Evolutionary conservation across 2,329 filamentous ascomycete species (phyloP).

Genomic region (Phyllosticta paracitricarpa): DNA sequence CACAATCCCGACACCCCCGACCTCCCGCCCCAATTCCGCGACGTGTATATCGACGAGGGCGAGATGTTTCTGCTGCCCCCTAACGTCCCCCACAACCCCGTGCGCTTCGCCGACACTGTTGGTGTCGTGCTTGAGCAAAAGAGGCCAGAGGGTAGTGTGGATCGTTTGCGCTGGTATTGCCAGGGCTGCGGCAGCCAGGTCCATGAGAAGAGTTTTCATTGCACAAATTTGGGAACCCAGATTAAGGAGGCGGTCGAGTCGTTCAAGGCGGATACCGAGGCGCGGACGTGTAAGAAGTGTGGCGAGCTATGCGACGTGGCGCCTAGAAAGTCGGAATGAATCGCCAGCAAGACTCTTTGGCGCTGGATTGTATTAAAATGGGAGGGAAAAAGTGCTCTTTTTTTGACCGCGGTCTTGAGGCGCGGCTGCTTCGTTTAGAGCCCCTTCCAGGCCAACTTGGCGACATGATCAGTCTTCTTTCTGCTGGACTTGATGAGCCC

Average conservation of each 20-base stretch:
- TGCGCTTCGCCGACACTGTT: slow-evolving; percentile 88
- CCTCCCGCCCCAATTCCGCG: slow-evolving; percentile 47
- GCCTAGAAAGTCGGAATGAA: slow-evolving; percentile 33
- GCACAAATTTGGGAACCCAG: slow-evolving; percentile 83
- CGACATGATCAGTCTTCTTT: slow-evolving; percentile 86
- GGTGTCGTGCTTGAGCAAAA: slow-evolving; percentile 86
- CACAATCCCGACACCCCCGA: slow-evolving; percentile 24
- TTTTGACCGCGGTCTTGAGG: background rate
- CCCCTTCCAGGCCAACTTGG: slow-evolving; percentile 75
- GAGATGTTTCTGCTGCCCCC: slow-evolving; percentile 87
- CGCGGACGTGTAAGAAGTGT: slow-evolving; percentile 68
- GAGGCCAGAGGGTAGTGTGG: slow-evolving; percentile 57
- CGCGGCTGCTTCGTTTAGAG: slow-evolving; percentile 33
- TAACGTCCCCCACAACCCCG: slow-evolving; percentile 95
- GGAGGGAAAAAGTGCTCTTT: background rate
- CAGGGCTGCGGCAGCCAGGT: slow-evolving; percentile 59
- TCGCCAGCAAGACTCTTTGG: slow-evolving; percentile 12
- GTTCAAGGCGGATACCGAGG: slow-evolving; percentile 61
- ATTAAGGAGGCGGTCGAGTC: slow-evolving; percentile 83
- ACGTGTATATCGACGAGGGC: slow-evolving; percentile 83
- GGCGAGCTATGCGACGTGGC: slow-evolving; percentile 64
- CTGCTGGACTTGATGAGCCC: slow-evolving; percentile 82
- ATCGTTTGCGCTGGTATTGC: slow-evolving; percentile 90
- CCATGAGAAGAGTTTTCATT: slow-evolving; percentile 79
- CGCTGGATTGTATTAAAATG: background rate